phyloP scores from a whole-genome alignment of 768 basidiomycete genomes.

The Suillus discolor region DNA sequence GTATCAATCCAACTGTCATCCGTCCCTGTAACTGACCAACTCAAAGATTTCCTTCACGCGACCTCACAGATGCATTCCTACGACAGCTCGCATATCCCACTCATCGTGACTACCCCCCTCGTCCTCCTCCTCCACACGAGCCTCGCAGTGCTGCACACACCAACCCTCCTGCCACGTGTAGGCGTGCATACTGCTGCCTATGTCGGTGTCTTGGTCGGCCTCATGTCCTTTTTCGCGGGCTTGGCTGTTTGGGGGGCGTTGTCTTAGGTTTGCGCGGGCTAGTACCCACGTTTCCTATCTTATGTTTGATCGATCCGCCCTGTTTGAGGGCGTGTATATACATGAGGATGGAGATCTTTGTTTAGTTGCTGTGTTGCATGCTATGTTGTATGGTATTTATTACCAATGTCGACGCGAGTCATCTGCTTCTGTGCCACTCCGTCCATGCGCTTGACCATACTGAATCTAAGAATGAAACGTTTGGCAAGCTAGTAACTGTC shows the following conservation, averaged over 20 bases:
- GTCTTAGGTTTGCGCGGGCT: constrained; percentile 30
- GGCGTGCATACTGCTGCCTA: constrained; percentile 81
- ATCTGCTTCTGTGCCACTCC: not conserved
- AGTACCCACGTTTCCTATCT: not conserved
- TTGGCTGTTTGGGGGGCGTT: constrained; percentile 74
- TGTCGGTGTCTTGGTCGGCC: constrained; percentile 61
- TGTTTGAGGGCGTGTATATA: not conserved
- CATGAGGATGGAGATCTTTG: not conserved
- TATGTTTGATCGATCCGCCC: not conserved
- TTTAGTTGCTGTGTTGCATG: not conserved
- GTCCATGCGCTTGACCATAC: not conserved
- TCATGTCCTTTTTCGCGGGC: constrained; percentile 74
- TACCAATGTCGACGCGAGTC: not conserved
- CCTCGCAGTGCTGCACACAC: constrained; percentile 67
- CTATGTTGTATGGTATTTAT: not conserved
- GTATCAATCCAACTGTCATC: not conserved
- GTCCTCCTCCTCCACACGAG: constrained; percentile 52
- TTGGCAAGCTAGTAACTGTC: not conserved
- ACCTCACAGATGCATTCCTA: constrained; percentile 11
- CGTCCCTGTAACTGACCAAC: constrained; percentile 20
- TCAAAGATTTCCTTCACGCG: not conserved
- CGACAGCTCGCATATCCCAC: constrained; percentile 33
- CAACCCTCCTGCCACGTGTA: constrained; percentile 65
- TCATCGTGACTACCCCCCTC: constrained; percentile 44
- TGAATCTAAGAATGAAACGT: not conserved